These are phyloP conservation scores for Coniochaeta sp. DNA, from an alignment of 2,329 filamentous ascomycete species.

Conservation along the genomic window DNA sequence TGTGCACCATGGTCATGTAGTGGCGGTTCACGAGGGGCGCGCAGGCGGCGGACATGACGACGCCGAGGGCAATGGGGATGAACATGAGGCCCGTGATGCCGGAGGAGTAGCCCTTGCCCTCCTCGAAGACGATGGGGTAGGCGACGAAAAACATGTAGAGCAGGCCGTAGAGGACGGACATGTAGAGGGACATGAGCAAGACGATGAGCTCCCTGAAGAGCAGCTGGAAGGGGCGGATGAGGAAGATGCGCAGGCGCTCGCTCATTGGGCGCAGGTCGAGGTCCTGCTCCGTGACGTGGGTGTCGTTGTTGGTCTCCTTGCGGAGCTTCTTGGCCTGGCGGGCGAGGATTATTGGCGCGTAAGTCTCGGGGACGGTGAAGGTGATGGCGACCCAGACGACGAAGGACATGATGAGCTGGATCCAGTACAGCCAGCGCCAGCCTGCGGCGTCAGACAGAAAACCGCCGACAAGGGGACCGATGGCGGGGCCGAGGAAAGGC, in stretches of 20 bases:
- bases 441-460: slow-evolving; percentile 63
- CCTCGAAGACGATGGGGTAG: slow-evolving; percentile 64
- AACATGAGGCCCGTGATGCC: slow-evolving; percentile 79
- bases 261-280: slow-evolving; percentile 63
- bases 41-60: slow-evolving; percentile 58
- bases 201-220: slow-evolving; percentile 81
- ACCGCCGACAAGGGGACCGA: slow-evolving; percentile 70
- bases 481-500: slow-evolving; percentile 74
- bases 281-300: slow-evolving; percentile 73
- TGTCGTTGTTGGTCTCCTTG: slow-evolving; percentile 56
- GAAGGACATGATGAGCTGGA: slow-evolving; percentile 70
- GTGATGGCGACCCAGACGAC: slow-evolving; percentile 68
- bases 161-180: slow-evolving; percentile 72
- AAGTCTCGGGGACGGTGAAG: slow-evolving; percentile 88
- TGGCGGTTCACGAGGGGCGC: slow-evolving; percentile 73
- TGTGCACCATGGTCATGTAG: slow-evolving; percentile 58
- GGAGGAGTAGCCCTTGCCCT: slow-evolving; percentile 71
- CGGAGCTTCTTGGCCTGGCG: slow-evolving; percentile 65
- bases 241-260: slow-evolving; percentile 66
- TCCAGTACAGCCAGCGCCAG: slow-evolving; percentile 85
- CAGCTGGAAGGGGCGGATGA: slow-evolving; percentile 78
- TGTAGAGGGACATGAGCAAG: slow-evolving; percentile 76
- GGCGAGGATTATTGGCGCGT: slow-evolving; percentile 71
- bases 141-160: slow-evolving; percentile 74
- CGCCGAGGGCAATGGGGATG: slow-evolving; percentile 73